Evolutionary conservation across 768 basidiomycete species (phyloP).

Genomic region (Erythrobasidium yunnanense): DNA sequence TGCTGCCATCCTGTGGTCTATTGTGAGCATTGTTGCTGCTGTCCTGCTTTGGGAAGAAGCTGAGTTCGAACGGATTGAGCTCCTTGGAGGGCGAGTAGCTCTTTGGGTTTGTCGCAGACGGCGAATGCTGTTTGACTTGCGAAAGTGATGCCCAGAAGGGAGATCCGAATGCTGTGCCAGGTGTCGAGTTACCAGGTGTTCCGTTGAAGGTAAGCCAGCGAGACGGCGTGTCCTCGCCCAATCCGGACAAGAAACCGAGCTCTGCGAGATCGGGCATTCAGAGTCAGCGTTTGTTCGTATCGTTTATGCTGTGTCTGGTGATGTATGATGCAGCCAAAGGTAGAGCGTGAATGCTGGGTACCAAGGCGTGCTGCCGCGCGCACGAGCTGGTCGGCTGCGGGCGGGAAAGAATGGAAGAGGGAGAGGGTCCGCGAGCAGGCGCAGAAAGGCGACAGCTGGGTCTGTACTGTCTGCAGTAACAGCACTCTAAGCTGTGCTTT

Average conservation of each 20-base stretch:
- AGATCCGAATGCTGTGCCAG: slow-evolving; percentile 19
- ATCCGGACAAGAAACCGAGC: slow-evolving; percentile 1
- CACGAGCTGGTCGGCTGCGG: no score
- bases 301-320: no score
- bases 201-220: slow-evolving; percentile 22
- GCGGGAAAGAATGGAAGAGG: no score
- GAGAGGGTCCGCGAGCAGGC: no score
- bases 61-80: slow-evolving; percentile 16
- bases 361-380: no score
- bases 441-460: no score
- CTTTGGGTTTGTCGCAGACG: background rate
- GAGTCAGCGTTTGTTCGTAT: no score
- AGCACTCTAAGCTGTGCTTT: no score
- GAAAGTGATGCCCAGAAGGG: slow-evolving; percentile 22
- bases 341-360: no score
- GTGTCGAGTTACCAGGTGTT: slow-evolving; percentile 17
- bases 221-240: slow-evolving; percentile 13
- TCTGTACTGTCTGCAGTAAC: no score
- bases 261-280: no score
- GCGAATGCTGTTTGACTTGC: background rate
- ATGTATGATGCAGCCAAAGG: no score
- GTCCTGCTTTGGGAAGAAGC: slow-evolving; percentile 2
- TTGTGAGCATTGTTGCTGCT: background rate
- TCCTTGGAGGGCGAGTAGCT: slow-evolving; percentile 23
- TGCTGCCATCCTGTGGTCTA: background rate